Percentiles rank a stretch among this genome's conserved stretches.
Conservation (phyloP, 306 rosid species). For the Cicer cuneatum region DNA sequence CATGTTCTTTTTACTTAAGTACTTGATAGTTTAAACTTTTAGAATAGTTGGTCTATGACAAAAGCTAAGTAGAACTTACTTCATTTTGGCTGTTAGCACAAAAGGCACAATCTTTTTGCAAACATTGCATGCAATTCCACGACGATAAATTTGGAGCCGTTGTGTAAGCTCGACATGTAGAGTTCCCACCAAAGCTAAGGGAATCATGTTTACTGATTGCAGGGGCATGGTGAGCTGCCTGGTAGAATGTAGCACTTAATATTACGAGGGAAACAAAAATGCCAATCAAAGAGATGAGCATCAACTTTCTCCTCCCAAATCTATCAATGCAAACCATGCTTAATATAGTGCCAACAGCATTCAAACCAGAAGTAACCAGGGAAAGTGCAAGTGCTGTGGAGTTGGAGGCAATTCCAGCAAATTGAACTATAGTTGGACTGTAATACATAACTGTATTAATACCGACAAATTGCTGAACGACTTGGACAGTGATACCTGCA, state of each 20-base stretch:
- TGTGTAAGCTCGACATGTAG: slow-evolving; percentile 62
- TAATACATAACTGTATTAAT: slow-evolving; percentile 91
- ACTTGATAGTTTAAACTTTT: background rate
- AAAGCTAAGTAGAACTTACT: slow-evolving; percentile 52
- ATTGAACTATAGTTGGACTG: slow-evolving; percentile 89
- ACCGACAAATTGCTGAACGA: slow-evolving; percentile 82
- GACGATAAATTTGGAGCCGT: slow-evolving; percentile 51
- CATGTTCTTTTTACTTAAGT: too few relatives aligned
- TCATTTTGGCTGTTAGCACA: slow-evolving; percentile 51
- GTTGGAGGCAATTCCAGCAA: slow-evolving; percentile 83
- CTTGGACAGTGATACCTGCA: slow-evolving; percentile 81
- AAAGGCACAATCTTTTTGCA: slow-evolving; percentile 67
- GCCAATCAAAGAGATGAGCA: slow-evolving; percentile 68
- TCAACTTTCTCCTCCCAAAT: slow-evolving; percentile 71
- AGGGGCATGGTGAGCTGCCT: slow-evolving; percentile 67
- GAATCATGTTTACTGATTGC: slow-evolving; percentile 53
- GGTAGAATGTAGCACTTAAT: slow-evolving; percentile 58
- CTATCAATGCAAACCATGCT: slow-evolving; percentile 71
- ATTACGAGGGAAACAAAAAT: slow-evolving; percentile 60
- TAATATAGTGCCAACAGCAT: slow-evolving; percentile 65
- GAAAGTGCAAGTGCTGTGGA: slow-evolving; percentile 81
- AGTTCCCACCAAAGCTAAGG: slow-evolving; percentile 63
- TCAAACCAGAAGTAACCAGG: slow-evolving; percentile 76
- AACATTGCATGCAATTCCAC: slow-evolving; percentile 83
- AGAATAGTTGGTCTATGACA: background rate